phyloP scores from a whole-genome alignment of 768 basidiomycete species.

The Boletus rubropictus region DNA sequence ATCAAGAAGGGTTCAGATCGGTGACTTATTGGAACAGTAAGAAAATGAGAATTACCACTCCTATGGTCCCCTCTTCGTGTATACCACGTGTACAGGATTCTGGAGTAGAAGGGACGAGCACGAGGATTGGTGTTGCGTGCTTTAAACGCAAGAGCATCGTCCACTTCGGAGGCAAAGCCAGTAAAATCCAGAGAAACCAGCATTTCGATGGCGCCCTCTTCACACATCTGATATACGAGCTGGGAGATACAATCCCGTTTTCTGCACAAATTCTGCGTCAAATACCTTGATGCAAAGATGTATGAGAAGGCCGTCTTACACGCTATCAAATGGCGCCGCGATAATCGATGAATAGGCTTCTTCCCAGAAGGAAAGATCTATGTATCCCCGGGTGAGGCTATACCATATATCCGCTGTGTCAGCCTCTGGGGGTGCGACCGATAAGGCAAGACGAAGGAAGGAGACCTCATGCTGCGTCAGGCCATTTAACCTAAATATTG shows the following conservation, averaged over 20 bases:
- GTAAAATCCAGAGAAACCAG: conserved; percentile 81
- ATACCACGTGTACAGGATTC: conserved; percentile 94
- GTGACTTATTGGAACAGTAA: conserved; percentile 6
- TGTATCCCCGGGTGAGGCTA: conserved; percentile 68
- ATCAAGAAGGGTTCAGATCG: conserved; percentile 25
- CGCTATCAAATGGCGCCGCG: conserved; percentile 64
- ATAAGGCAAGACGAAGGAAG: conserved; percentile 78
- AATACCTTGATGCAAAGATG: conserved; percentile 4
- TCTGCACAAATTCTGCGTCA: conserved; percentile 37
- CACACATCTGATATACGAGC: conserved; percentile 89
- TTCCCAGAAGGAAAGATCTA: conserved; percentile 70
- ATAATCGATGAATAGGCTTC: conserved; percentile 82
- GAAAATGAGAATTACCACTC: conserved; percentile 57
- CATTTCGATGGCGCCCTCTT: conserved; percentile 72
- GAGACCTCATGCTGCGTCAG: conserved; percentile 57
- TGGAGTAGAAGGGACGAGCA: conserved; percentile 76
- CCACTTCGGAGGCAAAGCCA: conserved; percentile 80
- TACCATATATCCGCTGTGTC: conserved; percentile 74
- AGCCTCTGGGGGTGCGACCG: conserved; percentile 47
- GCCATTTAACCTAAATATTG: conserved; percentile 61
- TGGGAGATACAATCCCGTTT: conserved; percentile 78
- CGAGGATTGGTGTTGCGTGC: conserved; percentile 91
- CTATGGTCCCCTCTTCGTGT: conserved; percentile 83
- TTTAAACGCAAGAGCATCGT: conserved; percentile 84
- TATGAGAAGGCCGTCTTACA: conserved; percentile 49